Conservation (phyloP, 1,284 basidiomycete species). For the Sporisorium exsertum region DNA sequence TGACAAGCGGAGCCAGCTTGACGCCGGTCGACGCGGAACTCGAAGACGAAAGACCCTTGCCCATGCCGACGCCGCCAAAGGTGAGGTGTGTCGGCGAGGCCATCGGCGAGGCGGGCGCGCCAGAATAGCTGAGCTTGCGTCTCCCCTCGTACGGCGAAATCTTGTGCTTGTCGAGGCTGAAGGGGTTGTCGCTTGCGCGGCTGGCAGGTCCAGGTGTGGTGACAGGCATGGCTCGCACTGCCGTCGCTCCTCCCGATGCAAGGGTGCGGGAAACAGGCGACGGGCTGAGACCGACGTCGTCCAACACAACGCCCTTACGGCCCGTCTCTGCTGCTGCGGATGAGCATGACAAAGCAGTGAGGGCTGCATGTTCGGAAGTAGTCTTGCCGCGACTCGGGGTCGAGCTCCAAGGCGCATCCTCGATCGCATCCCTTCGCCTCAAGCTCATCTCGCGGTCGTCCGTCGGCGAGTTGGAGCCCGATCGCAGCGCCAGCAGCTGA, state of each 20-base stretch:
- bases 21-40: constrained; percentile 21
- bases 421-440: constrained; percentile 24
- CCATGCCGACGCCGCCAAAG: constrained; percentile 19
- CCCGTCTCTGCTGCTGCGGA: constrained; percentile 16
- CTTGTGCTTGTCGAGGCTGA: constrained; percentile 63
- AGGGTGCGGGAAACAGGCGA: constrained; percentile 39
- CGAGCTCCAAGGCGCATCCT: constrained; percentile 39
- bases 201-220: constrained; percentile 31
- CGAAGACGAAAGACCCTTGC: constrained; percentile 21
- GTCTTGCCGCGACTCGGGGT: constrained; percentile 34
- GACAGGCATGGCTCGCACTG: constrained; percentile 28
- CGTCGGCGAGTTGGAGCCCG: constrained; percentile 44
- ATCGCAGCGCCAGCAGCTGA: constrained; percentile 48
- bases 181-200: constrained; percentile 50
- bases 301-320: constrained; percentile 7
- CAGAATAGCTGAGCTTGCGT: constrained; percentile 45
- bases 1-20: constrained; percentile 42
- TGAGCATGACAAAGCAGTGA: constrained; percentile 43
- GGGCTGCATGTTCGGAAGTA: constrained; percentile 36
- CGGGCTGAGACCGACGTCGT: constrained; percentile 33
- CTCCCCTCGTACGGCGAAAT: constrained; percentile 52
- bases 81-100: constrained; percentile 37
- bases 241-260: constrained; percentile 18
- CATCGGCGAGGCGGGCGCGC: constrained; percentile 27
- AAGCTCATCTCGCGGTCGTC: constrained; percentile 40